Evolutionary conservation across 176 grass and related monocot genomes (phyloP).

Genomic region (Avena sativa): DNA sequence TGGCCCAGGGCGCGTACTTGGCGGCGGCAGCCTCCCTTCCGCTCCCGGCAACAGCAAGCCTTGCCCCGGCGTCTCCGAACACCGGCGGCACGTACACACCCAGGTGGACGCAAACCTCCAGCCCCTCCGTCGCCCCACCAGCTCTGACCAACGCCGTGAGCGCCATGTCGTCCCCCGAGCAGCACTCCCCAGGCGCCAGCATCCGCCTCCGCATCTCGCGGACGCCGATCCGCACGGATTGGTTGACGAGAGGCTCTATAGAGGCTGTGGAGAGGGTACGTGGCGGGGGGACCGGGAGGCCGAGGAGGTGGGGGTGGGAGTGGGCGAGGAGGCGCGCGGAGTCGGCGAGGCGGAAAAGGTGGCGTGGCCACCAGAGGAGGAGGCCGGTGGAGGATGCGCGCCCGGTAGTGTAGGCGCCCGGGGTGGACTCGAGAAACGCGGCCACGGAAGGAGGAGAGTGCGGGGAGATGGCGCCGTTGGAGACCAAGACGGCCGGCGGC

Average conservation of each 20-base stretch:
- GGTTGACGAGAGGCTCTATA: slow-evolving; percentile 42
- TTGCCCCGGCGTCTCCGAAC: slow-evolving; percentile 61
- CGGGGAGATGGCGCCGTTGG: slow-evolving; percentile 54
- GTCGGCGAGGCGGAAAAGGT: slow-evolving; percentile 69
- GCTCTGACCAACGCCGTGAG: slow-evolving; percentile 66
- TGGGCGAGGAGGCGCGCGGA: slow-evolving; percentile 57
- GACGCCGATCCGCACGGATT: slow-evolving; percentile 51
- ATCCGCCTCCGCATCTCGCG: slow-evolving; percentile 41
- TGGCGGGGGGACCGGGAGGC: not conserved
- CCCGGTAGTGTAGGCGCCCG: slow-evolving; percentile 85
- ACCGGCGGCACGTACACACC: slow-evolving; percentile 58
- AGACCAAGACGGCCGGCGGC: slow-evolving; percentile 51
- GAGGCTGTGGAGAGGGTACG: not conserved
- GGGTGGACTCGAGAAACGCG: slow-evolving; percentile 68
- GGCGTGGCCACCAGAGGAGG: slow-evolving; percentile 81
- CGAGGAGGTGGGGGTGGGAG: slow-evolving; percentile 61
- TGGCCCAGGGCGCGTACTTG: slow-evolving; percentile 79
- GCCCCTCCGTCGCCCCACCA: not conserved
- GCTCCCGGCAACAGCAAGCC: slow-evolving; percentile 61
- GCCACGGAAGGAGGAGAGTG: slow-evolving; percentile 56
- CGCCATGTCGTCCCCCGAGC: slow-evolving; percentile 40
- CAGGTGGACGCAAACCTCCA: slow-evolving; percentile 70
- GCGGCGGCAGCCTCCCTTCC: slow-evolving; percentile 64
- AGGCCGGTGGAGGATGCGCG: slow-evolving; percentile 50
- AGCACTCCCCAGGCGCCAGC: not conserved